Percentiles rank a stretch among this genome's conserved stretches.
phyloP scores from a whole-genome alignment of 2,329 filamentous ascomycete genomes.

The Eutypa lata region DNA sequence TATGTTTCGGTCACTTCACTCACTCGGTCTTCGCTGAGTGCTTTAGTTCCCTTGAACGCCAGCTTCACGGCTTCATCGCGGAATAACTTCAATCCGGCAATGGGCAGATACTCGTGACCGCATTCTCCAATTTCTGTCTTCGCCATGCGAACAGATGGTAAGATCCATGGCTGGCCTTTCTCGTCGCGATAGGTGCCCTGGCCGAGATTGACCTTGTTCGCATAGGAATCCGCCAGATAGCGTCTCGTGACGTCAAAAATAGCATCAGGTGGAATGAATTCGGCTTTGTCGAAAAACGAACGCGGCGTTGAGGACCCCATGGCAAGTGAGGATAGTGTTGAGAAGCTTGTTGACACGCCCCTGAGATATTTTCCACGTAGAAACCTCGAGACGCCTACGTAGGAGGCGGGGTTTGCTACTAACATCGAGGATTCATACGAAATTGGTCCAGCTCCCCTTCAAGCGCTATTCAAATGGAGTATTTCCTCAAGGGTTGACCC shows the following conservation, averaged over 20 bases:
- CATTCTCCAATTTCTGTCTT: conserved; percentile 15
- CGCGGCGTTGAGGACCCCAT: conserved; percentile 2
- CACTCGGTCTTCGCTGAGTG: conserved; percentile 26
- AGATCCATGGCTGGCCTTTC: conserved; percentile 34
- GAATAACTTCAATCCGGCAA: conserved; percentile 31
- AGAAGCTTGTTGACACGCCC: not conserved
- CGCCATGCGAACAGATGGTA: conserved; percentile 33
- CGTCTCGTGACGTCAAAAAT: conserved; percentile 33
- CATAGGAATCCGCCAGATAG: conserved; percentile 27
- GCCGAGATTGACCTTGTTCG: conserved; percentile 36
- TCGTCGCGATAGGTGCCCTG: conserved; percentile 37
- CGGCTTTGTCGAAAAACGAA: conserved; percentile 17
- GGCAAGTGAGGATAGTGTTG: not conserved
- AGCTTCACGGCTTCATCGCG: conserved; percentile 29
- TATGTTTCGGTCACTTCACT: conserved; percentile 8
- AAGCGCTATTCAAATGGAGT: too few species aligned
- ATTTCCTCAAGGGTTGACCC: too few species aligned
- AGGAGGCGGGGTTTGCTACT: too few species aligned
- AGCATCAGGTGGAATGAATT: conserved; percentile 27
- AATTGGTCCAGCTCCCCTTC: too few species aligned
- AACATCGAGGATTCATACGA: too few species aligned
- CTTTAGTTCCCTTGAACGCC: conserved; percentile 24
- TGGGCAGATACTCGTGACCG: conserved; percentile 36
- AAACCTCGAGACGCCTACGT: too few species aligned
- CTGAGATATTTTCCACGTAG: too few species aligned